Percentiles rank a stretch among this genome's conserved stretches.
Conservation (phyloP, 1,284 basidiomycete genomes). For the Austroboletus niveus region DNA sequence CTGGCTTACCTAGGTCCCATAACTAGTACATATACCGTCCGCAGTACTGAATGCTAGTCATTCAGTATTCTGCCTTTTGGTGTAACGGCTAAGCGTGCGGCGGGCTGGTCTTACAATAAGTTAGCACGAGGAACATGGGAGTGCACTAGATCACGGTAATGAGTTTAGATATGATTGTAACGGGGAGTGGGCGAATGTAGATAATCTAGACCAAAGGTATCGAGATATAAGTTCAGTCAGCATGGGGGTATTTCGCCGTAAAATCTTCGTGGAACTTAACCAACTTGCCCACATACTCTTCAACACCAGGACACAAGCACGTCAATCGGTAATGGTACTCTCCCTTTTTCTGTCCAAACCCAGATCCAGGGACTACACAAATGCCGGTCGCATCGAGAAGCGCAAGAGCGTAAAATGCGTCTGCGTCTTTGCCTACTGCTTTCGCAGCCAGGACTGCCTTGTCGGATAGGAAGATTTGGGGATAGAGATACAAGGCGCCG, state of each 20-base stretch:
- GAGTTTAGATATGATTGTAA: too few relatives aligned
- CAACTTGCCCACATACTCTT: conserved; percentile 84
- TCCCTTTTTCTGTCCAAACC: conserved; percentile 88
- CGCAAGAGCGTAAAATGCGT: conserved; percentile 84
- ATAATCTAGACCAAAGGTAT: conserved; percentile 5
- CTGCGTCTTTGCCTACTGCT: conserved; percentile 73
- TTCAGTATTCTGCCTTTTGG: too few relatives aligned
- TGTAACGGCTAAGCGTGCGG: too few relatives aligned
- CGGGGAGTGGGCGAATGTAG: neutral
- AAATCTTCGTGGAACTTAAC: conserved; percentile 84
- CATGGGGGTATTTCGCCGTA: conserved; percentile 58
- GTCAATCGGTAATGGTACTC: conserved; percentile 88
- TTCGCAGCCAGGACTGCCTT: conserved; percentile 74
- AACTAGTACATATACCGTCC: too few relatives aligned
- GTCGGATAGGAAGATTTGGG: conserved; percentile 66
- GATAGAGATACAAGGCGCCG: conserved; percentile 89
- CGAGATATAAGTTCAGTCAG: conserved; percentile 1
- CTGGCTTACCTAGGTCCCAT: too few relatives aligned
- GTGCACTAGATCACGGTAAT: too few relatives aligned
- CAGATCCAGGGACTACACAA: conserved; percentile 88
- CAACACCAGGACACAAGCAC: conserved; percentile 85
- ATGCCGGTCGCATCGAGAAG: conserved; percentile 89
- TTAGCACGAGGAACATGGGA: too few relatives aligned
- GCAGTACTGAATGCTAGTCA: too few relatives aligned
- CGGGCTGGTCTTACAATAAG: too few relatives aligned